A percentile compares a stretch with the other conserved stretches of the same genome.
Conservation (phyloP, 495 filamentous ascomycete genomes). For the Penicillium arizonense region DNA sequence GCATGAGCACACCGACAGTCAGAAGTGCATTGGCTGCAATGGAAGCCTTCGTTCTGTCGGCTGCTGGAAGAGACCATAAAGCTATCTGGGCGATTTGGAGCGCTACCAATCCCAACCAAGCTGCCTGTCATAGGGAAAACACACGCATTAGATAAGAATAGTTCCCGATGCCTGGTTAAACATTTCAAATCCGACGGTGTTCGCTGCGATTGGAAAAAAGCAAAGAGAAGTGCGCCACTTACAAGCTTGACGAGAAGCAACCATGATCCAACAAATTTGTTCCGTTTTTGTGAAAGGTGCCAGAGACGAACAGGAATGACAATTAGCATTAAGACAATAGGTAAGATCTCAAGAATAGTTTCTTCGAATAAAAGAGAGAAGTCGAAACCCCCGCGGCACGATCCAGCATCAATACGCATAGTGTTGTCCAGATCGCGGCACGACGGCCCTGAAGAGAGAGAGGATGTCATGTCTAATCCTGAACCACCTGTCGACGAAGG, state of each 20-base stretch:
- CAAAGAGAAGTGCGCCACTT: conserved; percentile 4
- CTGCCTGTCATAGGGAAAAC: conserved; percentile 21
- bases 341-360: conserved; percentile 50
- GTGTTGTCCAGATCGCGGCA: conserved; percentile 42
- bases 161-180: no score
- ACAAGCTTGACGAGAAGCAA: conserved; percentile 46
- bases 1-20: conserved; percentile 37
- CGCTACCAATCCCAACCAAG: conserved; percentile 38
- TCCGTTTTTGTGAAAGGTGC: conserved; percentile 40
- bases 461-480: conserved; percentile 31
- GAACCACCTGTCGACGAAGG: conserved; percentile 16
- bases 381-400: conserved; percentile 55
- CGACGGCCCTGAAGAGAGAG: conserved; percentile 16
- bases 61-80: conserved; percentile 43
- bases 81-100: conserved; percentile 48
- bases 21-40: conserved; percentile 47
- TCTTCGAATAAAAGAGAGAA: conserved; percentile 63
- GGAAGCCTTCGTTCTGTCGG: conserved; percentile 36
- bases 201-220: not conserved
- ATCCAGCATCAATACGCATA: conserved; percentile 39
- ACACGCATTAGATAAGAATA: not conserved
- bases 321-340: conserved; percentile 47
- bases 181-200: not conserved
- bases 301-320: conserved; percentile 44
- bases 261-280: conserved; percentile 44